Conservation (phyloP, 306 rosid species). For the Prunus dulcis region DNA sequence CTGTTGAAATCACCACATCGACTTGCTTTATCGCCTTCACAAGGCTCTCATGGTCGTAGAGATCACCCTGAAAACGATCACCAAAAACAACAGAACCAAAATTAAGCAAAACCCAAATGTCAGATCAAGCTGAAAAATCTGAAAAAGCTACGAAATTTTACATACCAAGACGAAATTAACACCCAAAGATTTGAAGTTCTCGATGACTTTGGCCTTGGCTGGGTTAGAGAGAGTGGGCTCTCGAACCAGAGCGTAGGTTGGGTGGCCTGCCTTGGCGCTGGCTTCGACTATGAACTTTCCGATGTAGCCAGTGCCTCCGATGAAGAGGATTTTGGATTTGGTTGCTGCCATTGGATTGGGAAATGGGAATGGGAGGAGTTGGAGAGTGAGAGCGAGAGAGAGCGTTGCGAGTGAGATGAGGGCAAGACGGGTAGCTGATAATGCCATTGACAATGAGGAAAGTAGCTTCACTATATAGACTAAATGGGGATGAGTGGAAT, state of each 20-base stretch:
- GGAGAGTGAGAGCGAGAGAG: background rate
- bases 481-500: background rate
- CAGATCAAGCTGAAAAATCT: background rate
- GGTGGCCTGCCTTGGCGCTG: constrained; percentile 38
- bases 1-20: constrained; percentile 40
- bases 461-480: too few species aligned
- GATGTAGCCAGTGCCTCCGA: constrained; percentile 40
- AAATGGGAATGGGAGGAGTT: background rate
- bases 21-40: constrained; percentile 41
- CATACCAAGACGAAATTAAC: constrained; percentile 26
- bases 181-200: constrained; percentile 24
- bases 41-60: constrained; percentile 28
- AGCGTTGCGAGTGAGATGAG: background rate
- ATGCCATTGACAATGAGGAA: background rate
- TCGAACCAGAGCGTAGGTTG: constrained; percentile 30
- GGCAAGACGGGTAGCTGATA: background rate
- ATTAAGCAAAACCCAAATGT: background rate
- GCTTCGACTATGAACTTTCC: constrained; percentile 41
- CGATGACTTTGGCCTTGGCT: constrained; percentile 24
- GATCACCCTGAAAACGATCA: constrained; percentile 25
- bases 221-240: constrained; percentile 27
- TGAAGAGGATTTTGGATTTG: constrained; percentile 31
- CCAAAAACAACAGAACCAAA: background rate
- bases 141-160: background rate
- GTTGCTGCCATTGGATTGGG: constrained; percentile 18